These are phyloP conservation scores for Quercus berberidifolia DNA, from an alignment of 306 rosid genomes.

Conservation along the genomic window DNA sequence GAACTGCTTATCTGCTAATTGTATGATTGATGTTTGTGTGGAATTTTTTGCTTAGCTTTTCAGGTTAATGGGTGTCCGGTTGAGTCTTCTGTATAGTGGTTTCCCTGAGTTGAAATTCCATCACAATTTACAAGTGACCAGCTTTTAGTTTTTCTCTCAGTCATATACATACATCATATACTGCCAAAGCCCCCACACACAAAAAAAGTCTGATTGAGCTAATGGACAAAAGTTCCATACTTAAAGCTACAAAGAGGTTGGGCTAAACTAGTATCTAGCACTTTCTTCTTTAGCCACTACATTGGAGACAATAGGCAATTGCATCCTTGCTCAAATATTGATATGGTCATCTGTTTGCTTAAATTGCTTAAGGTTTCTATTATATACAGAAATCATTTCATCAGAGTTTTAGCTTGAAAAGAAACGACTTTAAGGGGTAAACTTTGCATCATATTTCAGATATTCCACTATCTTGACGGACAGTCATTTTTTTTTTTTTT, in stretches of 20 bases:
- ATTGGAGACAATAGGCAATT: background rate
- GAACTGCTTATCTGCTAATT: slow-evolving; percentile 36
- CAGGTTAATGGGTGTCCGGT: slow-evolving; percentile 25
- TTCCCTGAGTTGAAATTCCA: slow-evolving; percentile 13
- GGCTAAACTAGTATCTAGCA: background rate
- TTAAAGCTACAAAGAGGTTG: background rate
- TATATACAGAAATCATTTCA: no score
- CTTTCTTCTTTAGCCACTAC: background rate
- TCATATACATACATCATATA: slow-evolving; percentile 13
- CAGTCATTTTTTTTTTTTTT: background rate
- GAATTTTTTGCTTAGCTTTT: slow-evolving; percentile 27
- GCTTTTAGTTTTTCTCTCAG: slow-evolving; percentile 6
- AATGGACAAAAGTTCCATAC: background rate
- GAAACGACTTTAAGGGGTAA: no score
- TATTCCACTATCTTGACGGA: background rate
- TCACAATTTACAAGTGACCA: slow-evolving; percentile 19
- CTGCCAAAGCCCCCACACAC: background rate
- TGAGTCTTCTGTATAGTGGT: slow-evolving; percentile 37
- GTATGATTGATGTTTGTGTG: slow-evolving; percentile 40
- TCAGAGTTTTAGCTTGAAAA: no score
- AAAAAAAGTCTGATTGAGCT: slow-evolving; percentile 4
- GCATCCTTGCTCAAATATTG: no score
- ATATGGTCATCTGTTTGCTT: no score
- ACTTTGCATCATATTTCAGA: background rate
- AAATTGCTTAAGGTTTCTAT: no score